Conservation (phyloP, 2,329 filamentous ascomycete genomes). For the Chalara sp. region DNA sequence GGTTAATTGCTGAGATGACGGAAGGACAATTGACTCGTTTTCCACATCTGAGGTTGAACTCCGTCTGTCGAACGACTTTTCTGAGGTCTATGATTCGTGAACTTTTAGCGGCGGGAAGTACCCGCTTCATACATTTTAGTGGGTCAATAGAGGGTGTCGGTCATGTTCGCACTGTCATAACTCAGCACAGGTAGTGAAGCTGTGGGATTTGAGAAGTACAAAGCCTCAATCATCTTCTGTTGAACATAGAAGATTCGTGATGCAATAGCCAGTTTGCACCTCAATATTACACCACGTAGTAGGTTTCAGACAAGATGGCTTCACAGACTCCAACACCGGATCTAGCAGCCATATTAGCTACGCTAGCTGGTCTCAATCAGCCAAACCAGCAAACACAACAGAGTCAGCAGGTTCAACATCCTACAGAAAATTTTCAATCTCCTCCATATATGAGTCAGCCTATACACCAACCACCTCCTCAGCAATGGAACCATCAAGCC, state of each 20-base stretch:
- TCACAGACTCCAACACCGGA: slow-evolving; percentile 15
- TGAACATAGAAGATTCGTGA: too few species aligned
- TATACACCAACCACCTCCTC: slow-evolving; percentile 27
- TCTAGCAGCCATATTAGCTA: slow-evolving; percentile 26
- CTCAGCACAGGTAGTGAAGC: background rate
- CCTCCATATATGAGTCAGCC: slow-evolving; percentile 13
- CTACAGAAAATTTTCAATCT: slow-evolving; percentile 1
- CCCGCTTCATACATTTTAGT: slow-evolving; percentile 7
- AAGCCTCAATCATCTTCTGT: too few species aligned
- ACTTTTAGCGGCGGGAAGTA: slow-evolving; percentile 16
- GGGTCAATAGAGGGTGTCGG: too few species aligned
- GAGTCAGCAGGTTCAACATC: slow-evolving; percentile 3
- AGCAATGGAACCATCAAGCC: slow-evolving; percentile 30
- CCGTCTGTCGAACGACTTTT: background rate
- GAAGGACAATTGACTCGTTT: background rate
- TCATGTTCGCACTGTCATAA: too few species aligned
- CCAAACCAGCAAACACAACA: slow-evolving; percentile 11
- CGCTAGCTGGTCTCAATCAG: slow-evolving; percentile 21
- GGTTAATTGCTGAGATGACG: background rate
- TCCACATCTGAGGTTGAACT: background rate
- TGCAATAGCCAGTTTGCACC: too few species aligned
- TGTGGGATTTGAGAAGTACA: background rate
- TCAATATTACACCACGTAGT: too few species aligned
- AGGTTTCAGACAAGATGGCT: too few species aligned
- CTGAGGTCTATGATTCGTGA: slow-evolving; percentile 1